Conservation (phyloP, 2,329 filamentous ascomycete species). For the Penicillium olsonii region DNA sequence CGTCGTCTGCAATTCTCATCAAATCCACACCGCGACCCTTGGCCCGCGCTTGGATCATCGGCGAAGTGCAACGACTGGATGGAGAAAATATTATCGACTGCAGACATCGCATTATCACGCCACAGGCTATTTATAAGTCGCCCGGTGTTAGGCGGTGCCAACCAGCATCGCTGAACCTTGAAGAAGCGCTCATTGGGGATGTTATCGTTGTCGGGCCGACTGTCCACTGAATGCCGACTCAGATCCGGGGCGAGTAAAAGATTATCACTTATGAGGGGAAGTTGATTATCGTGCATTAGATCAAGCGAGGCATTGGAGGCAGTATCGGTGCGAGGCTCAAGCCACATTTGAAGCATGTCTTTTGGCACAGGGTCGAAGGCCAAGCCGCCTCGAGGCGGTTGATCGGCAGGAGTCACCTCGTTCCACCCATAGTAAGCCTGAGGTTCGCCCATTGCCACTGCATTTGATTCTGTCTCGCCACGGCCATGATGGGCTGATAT, state of each 20-base stretch:
- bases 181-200: slow-evolving; percentile 46
- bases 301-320: slow-evolving; percentile 34
- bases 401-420: slow-evolving; percentile 25
- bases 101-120: slow-evolving; percentile 40
- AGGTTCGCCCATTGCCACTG: slow-evolving; percentile 32
- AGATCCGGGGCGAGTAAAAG: slow-evolving; percentile 23
- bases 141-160: slow-evolving; percentile 39
- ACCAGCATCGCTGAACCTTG: slow-evolving; percentile 46
- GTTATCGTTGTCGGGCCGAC: slow-evolving; percentile 22
- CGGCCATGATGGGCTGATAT: slow-evolving; percentile 38
- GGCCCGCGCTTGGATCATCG: slow-evolving; percentile 23
- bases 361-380: slow-evolving; percentile 29
- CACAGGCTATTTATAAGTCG: slow-evolving; percentile 46
- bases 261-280: slow-evolving; percentile 27
- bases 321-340: slow-evolving; percentile 36
- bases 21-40: slow-evolving; percentile 39
- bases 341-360: slow-evolving; percentile 40
- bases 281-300: slow-evolving; percentile 26
- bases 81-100: slow-evolving; percentile 45
- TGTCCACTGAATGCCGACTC: slow-evolving; percentile 25
- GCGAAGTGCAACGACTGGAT: slow-evolving; percentile 21
- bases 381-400: slow-evolving; percentile 23
- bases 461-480: slow-evolving; percentile 28
- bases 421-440: slow-evolving; percentile 36
- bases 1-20: slow-evolving; percentile 45